Evolutionary conservation across 2,329 filamentous ascomycete species (phyloP), one percentile per base, ranked within the genome.

Genomic region (Phoma herbarum): DNA sequence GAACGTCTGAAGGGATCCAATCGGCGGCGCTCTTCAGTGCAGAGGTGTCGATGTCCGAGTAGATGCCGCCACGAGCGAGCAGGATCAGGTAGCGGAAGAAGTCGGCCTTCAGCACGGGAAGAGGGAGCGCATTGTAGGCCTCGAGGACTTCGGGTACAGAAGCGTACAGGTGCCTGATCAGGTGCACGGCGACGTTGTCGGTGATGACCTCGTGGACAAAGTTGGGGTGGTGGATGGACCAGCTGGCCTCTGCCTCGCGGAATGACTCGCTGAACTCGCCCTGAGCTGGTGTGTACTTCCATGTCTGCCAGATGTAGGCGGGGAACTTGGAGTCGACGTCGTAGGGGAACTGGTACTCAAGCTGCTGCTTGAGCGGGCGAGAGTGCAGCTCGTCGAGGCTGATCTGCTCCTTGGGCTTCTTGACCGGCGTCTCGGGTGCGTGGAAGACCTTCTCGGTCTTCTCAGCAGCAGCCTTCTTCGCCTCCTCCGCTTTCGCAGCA

Each of bases 261-360:
- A 97, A 93, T 20, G 83, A 80, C 62, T 89, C 86, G 11, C 79
- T 79, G 74, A 99, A 99, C 61, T 91, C 84, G 49, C 86, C 83
- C 22, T 92, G 90, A 1, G 88, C 85, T 0, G 94, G 93, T 0
- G 88, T 91, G 72, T 87, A 89, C 78, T 96, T 97, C 95, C 95
- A 99, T 14, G 95, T 99, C 83, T 99, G 95, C 95, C 95, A 99
- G 74, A 99, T 96, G 82, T 97, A 98, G 56, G 93, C 93, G 3
- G 95, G 95, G 77, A 98, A 98, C 77, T 94, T 96, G 68, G 84
- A 79, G 72, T 93, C 88, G 62, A 94, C 84, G 72, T 97, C 91
- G 83, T 98, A 99, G 20, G 93, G 92, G 78, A 95, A 98, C 69
- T 96, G 91, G 81, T 96, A 97, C 51, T 89, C 89, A 57, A 99